Evolutionary conservation across 495 filamentous ascomycete species (phyloP), one percentile per base, ranked within the genome.

Genomic region (Hyaloscypha variabilis): DNA sequence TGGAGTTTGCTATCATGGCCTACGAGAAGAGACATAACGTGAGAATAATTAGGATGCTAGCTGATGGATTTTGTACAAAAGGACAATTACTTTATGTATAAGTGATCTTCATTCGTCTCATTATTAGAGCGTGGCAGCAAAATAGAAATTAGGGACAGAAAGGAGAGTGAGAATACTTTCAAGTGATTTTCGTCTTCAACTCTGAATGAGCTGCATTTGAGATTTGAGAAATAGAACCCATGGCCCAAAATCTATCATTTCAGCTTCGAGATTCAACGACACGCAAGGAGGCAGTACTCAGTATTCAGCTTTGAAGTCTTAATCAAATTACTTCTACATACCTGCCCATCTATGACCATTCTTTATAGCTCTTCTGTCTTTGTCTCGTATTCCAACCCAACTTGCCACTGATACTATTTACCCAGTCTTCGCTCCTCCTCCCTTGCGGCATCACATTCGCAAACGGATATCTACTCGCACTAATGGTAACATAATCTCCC

Each of bases 401-500:
- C 60, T 95, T 98, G 62, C 91, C 87, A 34, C 85, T 90, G 63
- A 99, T 94, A 69, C 89, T 92, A 66, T 93, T 92, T 25, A 98
- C 88, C 95, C 95, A 99, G 66, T 97, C 93, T 73, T 96, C 92
- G 62, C 86, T 90, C 60, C 87, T 80, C 58, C 88, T 77, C 6
- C 90, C 91, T 21, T 88, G 83, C 13, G 89, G 87, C 77, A 94
- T 83, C 1, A 99, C 92, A 63, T 89, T 91, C 5, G 95, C 92
- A 78, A 98, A 99, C 0, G 95, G 95, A 71, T 92, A 99, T 66
- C 94, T 82, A 23, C 89, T 92, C 3, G 96, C 96, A 55, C 91
- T 93, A 53, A 99, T 92, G 0, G 94, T 98, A 29, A 98, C 92
- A 74, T 97, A 97, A 78, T 99, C 95, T 8, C 95, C 95, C 0